phyloP scores from a whole-genome alignment of 2,329 filamentous ascomycete genomes.

The Myotisia sp. region DNA sequence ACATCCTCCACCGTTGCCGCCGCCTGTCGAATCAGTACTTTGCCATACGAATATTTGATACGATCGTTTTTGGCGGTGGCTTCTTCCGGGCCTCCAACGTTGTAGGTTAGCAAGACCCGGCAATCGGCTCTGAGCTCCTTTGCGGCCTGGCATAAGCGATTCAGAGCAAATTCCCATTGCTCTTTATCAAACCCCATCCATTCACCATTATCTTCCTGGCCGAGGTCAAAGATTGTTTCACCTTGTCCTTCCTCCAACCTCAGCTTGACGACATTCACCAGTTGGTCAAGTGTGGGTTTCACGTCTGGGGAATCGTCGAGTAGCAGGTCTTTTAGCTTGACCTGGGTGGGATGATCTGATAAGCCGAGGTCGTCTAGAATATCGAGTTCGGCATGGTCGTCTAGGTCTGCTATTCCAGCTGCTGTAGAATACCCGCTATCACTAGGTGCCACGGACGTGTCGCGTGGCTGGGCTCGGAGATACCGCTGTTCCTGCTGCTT shows the following conservation, averaged over 20 bases:
- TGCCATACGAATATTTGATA: slow-evolving; percentile 65
- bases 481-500: slow-evolving; percentile 58
- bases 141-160: slow-evolving; percentile 51
- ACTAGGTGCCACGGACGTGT: slow-evolving; percentile 22
- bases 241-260: slow-evolving; percentile 72
- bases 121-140: slow-evolving; percentile 56
- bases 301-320: slow-evolving; percentile 41
- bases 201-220: slow-evolving; percentile 78
- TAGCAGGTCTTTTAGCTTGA: slow-evolving; percentile 62
- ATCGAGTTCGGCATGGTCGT: slow-evolving; percentile 78
- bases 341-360: slow-evolving; percentile 45
- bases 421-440: slow-evolving; percentile 30
- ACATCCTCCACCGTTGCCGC: slow-evolving; percentile 68
- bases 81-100: slow-evolving; percentile 66
- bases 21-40: slow-evolving; percentile 64
- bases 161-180: slow-evolving; percentile 62
- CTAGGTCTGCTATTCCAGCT: slow-evolving; percentile 25
- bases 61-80: slow-evolving; percentile 50
- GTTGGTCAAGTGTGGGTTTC: slow-evolving; percentile 46
- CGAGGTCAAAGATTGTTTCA: slow-evolving; percentile 82
- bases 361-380: slow-evolving; percentile 68
- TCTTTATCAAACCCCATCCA: slow-evolving; percentile 60
- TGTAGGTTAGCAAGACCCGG: slow-evolving; percentile 73
- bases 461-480: slow-evolving; percentile 22
- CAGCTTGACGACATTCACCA: slow-evolving; percentile 51